A percentile compares a stretch with the other conserved stretches of the same genome.
phyloP scores from a whole-genome alignment of 306 rosid genomes.

The Echinosophora koreensis region DNA sequence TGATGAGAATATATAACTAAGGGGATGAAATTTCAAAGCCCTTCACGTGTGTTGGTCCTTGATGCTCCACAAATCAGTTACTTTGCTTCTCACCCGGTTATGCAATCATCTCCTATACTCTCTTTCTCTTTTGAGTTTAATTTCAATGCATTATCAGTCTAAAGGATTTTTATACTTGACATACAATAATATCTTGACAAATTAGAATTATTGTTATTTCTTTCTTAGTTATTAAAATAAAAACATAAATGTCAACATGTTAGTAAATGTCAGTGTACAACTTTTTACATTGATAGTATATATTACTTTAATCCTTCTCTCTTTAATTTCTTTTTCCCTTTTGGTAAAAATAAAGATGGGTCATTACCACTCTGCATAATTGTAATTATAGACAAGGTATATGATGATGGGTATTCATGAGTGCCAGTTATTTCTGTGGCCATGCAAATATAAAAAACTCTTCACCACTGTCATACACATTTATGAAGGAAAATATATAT shows the following conservation, averaged over 20 bases:
- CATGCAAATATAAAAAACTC: conserved; percentile 61
- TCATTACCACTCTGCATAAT: conserved; percentile 80
- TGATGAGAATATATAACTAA: conserved; percentile 51
- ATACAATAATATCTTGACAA: too few relatives aligned
- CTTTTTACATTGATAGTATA: too few relatives aligned
- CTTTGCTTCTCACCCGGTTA: conserved; percentile 51
- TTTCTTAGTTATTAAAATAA: too few relatives aligned
- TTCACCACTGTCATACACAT: conserved; percentile 67
- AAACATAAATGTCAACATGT: too few relatives aligned
- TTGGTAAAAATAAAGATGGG: conserved; percentile 66
- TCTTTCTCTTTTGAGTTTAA: too few relatives aligned
- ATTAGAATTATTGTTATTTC: too few relatives aligned
- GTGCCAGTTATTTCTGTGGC: conserved; percentile 67
- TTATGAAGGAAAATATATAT: conserved; percentile 55
- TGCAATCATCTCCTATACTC: conserved; percentile 56
- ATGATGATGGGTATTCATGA: conserved; percentile 87
- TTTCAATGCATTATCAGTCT: too few relatives aligned
- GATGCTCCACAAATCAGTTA: conserved; percentile 56
- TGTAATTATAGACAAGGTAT: conserved; percentile 87
- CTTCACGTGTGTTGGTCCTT: conserved; percentile 81
- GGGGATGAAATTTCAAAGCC: conserved; percentile 60
- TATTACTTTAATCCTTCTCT: conserved; percentile 19
- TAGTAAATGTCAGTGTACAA: too few relatives aligned
- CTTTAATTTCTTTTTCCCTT: conserved; percentile 30
- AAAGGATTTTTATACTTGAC: too few relatives aligned